phyloP scores from a whole-genome alignment of 495 filamentous ascomycete genomes.

The Halenospora varia region DNA sequence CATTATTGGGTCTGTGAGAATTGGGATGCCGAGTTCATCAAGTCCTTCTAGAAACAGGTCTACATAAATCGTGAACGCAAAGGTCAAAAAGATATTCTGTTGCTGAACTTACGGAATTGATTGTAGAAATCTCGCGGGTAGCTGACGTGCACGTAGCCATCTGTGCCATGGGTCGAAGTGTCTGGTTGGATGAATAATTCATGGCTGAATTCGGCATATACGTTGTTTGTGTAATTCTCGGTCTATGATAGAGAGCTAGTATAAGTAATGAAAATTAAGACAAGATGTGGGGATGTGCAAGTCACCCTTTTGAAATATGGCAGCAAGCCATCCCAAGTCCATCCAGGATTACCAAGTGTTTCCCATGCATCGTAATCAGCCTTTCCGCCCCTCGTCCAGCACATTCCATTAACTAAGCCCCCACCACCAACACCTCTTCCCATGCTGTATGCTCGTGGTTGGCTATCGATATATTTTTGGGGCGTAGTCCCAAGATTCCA shows the following conservation, averaged over 20 bases:
- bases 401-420: constrained; percentile 43
- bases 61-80: no score
- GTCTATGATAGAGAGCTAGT: not conserved
- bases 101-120: constrained; percentile 24
- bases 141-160: constrained; percentile 45
- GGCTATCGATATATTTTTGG: constrained; percentile 36
- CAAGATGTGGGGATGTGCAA: not conserved
- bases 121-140: constrained; percentile 50
- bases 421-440: constrained; percentile 43
- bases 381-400: constrained; percentile 37
- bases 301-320: constrained; percentile 54
- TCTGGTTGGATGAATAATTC: constrained; percentile 30
- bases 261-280: not conserved
- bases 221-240: constrained; percentile 22
- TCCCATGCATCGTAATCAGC: constrained; percentile 55
- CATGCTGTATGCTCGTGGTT: constrained; percentile 29
- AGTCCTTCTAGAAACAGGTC: constrained; percentile 48
- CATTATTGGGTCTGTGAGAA: constrained; percentile 23
- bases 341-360: constrained; percentile 36
- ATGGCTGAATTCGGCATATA: constrained; percentile 19
- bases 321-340: constrained; percentile 55
- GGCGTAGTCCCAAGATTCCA: constrained; percentile 30
- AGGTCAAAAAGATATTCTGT: no score
- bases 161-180: constrained; percentile 24
- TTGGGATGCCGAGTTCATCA: constrained; percentile 45